These are phyloP conservation scores for Kodamaea hsintzibuensis DNA, from an alignment of 805 yeast genomes.

Conservation along the genomic window DNA sequence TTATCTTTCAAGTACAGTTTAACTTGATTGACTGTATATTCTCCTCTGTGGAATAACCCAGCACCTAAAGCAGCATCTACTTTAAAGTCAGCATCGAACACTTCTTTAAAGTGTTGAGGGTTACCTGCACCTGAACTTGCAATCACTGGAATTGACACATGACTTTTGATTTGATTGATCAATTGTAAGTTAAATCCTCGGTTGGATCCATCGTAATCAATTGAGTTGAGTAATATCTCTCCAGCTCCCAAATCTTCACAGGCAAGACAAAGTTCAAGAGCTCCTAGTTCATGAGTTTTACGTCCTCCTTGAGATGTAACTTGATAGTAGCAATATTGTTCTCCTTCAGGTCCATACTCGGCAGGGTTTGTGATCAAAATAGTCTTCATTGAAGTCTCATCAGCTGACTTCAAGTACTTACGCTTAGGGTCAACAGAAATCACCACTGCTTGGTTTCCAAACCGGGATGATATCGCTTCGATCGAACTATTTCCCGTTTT, in stretches of 20 bases:
- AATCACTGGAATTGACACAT: conserved; percentile 87
- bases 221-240: conserved; percentile 88
- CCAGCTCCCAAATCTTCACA: conserved; percentile 96
- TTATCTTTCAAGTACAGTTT: conserved; percentile 60
- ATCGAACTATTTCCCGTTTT: conserved; percentile 83
- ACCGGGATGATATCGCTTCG: conserved; percentile 87
- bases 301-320: conserved; percentile 98
- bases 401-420: conserved; percentile 67
- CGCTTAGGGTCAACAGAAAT: conserved; percentile 98
- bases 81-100: conserved; percentile 67
- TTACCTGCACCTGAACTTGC: conserved; percentile 98
- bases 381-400: conserved; percentile 59
- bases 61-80: conserved; percentile 99
- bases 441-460: conserved; percentile 97
- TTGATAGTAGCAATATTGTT: conserved; percentile 87
- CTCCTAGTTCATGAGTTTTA: conserved; percentile 82
- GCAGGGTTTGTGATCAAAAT: conserved; percentile 56
- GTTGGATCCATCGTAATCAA: conserved; percentile 96
- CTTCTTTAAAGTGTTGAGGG: conserved; percentile 89
- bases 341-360: conserved; percentile 79
- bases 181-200: conserved; percentile 91
- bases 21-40: conserved; percentile 83
- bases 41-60: conserved; percentile 96
- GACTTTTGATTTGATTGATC: conserved; percentile 70
- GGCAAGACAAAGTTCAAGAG: conserved; percentile 82